These are phyloP conservation scores for Lichtheimia hyalospora DNA, from an alignment of 371 early-diverging fungal genomes.

Conservation along the genomic window DNA sequence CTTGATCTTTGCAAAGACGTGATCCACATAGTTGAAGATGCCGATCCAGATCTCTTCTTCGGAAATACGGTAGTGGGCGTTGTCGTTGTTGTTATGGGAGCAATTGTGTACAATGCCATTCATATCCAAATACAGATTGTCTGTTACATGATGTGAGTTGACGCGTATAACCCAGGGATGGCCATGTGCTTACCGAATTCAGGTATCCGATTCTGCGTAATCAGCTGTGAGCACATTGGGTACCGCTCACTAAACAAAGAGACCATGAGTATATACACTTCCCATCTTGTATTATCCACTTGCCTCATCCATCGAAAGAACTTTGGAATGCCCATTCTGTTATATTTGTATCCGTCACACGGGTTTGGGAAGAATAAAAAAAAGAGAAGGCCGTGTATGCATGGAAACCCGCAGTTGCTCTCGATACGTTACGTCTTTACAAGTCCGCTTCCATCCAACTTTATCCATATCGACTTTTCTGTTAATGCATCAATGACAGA, in stretches of 20 bases:
- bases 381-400: too few species aligned
- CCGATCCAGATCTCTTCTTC: constrained; percentile 94
- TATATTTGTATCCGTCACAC: constrained; percentile 2
- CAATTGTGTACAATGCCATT: constrained; percentile 99
- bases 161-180: not conserved
- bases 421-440: too few species aligned
- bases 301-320: constrained; percentile 91
- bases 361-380: too few species aligned
- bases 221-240: constrained; percentile 89
- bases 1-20: constrained; percentile 86
- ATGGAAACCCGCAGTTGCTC: too few species aligned
- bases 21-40: constrained; percentile 96
- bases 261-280: not conserved
- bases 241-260: constrained; percentile 81
- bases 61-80: constrained; percentile 69
- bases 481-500: too few species aligned
- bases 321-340: constrained; percentile 81
- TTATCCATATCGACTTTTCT: too few species aligned
- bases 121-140: constrained; percentile 98
- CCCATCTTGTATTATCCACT: too few species aligned
- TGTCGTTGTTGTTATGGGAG: constrained; percentile 91
- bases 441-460: too few species aligned
- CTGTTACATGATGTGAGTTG: constrained; percentile 23
- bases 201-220: constrained; percentile 86
- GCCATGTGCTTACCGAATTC: constrained; percentile 78